phyloP scores from a whole-genome alignment of 768 basidiomycete genomes.

The Leccinum ochraceum region DNA sequence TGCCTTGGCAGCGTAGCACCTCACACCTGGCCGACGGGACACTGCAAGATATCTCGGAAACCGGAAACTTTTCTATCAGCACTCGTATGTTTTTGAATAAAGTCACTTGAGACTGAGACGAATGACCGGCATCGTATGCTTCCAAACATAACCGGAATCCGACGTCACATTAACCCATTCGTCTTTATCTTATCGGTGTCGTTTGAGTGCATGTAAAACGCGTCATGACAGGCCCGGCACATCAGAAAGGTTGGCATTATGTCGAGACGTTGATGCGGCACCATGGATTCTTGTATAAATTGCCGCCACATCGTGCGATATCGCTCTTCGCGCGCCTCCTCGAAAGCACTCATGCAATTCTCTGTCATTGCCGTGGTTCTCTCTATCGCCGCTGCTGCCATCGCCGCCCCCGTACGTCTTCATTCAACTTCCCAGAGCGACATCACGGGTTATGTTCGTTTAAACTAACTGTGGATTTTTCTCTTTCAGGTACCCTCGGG shows the following conservation, averaged over 20 bases:
- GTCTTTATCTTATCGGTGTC: neutral
- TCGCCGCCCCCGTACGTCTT: conserved; percentile 2
- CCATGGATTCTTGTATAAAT: neutral
- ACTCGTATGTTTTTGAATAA: neutral
- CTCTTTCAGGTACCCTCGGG: neutral
- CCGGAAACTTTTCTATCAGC: neutral
- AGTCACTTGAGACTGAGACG: too few species aligned
- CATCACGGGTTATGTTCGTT: neutral
- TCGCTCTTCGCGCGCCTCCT: neutral
- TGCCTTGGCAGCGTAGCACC: neutral
- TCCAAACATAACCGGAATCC: neutral
- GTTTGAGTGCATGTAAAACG: neutral
- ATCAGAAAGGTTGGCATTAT: neutral
- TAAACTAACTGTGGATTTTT: neutral
- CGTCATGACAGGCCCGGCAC: neutral
- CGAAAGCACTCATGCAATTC: conserved; percentile 4
- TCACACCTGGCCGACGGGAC: neutral
- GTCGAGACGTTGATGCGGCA: neutral
- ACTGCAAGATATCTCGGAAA: neutral
- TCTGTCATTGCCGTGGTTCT: conserved; percentile 1
- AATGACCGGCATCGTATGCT: too few species aligned
- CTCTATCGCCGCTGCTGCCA: neutral
- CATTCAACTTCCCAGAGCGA: neutral
- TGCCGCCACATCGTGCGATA: neutral
- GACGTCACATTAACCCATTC: neutral